Evolutionary conservation across 1,284 basidiomycete species (phyloP), one percentile per base, ranked within the genome.

Genomic region (Microbotryum saponariae): DNA sequence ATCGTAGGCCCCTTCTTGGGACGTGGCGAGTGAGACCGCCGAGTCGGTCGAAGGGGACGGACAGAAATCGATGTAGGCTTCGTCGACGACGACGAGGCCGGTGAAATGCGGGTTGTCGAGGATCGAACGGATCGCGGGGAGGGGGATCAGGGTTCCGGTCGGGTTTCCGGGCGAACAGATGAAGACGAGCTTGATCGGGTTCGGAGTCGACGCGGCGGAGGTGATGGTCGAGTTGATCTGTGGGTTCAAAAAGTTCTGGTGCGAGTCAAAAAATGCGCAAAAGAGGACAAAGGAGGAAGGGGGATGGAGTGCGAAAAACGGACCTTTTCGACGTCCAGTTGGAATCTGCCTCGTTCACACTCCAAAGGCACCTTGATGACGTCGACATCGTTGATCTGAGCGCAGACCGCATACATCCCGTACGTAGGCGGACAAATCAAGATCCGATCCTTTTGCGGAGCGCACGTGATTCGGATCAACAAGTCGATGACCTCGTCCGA

Each of bases 111-210:
- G 80, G 75, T 90, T 89, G 37, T 92, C 86, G 31, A 94, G 79
- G 29, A 98, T 76, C n/a, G 81, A 74, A 2, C 81, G 80, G 57
- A 98, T 80, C 6, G 85, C 82, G 20, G 79, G 72, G 16, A 94
- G 81, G 0, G 90, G 82, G 58, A 98, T 85, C 31, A 88, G 77
- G 0, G 93, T 97, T 18, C 93, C 92, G 0, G 93, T 96, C 0
- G 96, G 96, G 74, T 98, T 98, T 4, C 96, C 96, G 0, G 94
- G 96, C 1, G 93, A 97, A 77, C 93, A 97, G 58, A 98, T 80
- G 79, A 97, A 92, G 62, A 96, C 82, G 57, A 98, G 82, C 74
- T 97, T 97, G 77, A 97, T 88, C 3, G 71, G 69, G 21, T 72
- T 65, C 12, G 58, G 18, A 6, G 61, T 45, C 6, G 45, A 49